phyloP scores from a whole-genome alignment of 306 rosid genomes.

The Castanopsis chinensis region DNA sequence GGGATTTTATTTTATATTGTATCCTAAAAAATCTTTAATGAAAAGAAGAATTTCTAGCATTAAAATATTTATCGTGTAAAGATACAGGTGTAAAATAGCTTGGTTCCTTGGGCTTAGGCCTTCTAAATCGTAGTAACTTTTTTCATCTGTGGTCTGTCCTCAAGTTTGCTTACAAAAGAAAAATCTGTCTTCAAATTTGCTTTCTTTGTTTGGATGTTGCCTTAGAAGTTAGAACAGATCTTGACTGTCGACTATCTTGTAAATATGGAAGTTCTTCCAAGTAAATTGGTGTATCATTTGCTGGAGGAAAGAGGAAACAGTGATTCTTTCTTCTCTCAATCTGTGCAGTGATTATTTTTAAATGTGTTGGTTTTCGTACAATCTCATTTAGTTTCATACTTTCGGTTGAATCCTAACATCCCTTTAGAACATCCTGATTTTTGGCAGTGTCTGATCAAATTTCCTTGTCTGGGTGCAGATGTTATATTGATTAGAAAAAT shows the following conservation, averaged over 20 bases:
- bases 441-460: neutral
- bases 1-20: too few relatives aligned
- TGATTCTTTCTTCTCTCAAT: neutral
- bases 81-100: neutral
- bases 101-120: neutral
- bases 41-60: neutral
- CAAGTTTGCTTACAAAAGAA: too few relatives aligned
- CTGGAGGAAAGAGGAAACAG: neutral
- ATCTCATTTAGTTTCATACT: neutral
- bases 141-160: neutral
- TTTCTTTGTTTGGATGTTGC: neutral
- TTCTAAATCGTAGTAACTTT: neutral
- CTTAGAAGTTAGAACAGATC: neutral
- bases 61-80: neutral
- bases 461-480: neutral
- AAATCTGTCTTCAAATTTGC: neutral
- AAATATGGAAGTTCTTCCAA: neutral
- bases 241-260: neutral
- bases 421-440: slow-evolving; percentile 1
- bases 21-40: too few relatives aligned
- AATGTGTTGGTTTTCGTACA: neutral
- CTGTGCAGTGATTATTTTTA: too few relatives aligned
- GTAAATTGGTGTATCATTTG: neutral
- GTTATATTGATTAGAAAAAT: slow-evolving; percentile 12
- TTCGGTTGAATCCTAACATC: neutral